Base-by-base conservation (phyloP, 1,139 yeast species). In the Arxiozyma telluris region DNA sequence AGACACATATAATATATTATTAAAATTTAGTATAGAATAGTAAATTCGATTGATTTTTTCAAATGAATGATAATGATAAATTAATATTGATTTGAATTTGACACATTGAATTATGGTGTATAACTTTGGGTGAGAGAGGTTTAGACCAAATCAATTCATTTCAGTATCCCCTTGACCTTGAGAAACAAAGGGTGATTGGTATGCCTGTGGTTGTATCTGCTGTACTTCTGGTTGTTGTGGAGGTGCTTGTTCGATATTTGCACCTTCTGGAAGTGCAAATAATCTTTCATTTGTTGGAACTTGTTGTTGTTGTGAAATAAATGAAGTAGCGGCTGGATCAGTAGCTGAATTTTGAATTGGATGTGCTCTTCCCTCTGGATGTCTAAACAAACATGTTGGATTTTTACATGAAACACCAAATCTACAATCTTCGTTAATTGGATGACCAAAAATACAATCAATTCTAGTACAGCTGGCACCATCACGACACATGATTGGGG, bases 381-480 rank as follows among this genome's bases (percentile, higher is more conserved):
- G 97, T 64, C 79, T 78, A 71, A 76, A 89, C 64, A 82, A 71
- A 75, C 97, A 89, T 54, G 75, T 73, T 54, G 75, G 75, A 67
- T 87, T 87, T 59, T 77, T 79, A 72, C 97, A 89, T 59, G 80
- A 80, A 55, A 75, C 74, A 18, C 90, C 95, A 71, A 83, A 89
- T 62, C 87, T 85, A 73, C 97, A 89, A 53, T 79, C 83, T 64
- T 86, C 91, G 58, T 77, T 76, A 50, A 87, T 72, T 47, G 96
- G 96, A 70, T 89, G 97, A 23, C 85, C 78, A 69, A 87, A 89
- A 50, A 80, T 76, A 72, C 97, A 89, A 69, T 89, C 94, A 52
- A 82, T 75, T 70, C 96, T 82, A 34, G 80, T 77, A 73, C 97
- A 89, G 51, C 76, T 76, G 21, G 80, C 78, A 41, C 96, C 96